Evolutionary conservation across 108 stramenopile species (phyloP).

Genomic region (Fragilaria crotonensis): DNA sequence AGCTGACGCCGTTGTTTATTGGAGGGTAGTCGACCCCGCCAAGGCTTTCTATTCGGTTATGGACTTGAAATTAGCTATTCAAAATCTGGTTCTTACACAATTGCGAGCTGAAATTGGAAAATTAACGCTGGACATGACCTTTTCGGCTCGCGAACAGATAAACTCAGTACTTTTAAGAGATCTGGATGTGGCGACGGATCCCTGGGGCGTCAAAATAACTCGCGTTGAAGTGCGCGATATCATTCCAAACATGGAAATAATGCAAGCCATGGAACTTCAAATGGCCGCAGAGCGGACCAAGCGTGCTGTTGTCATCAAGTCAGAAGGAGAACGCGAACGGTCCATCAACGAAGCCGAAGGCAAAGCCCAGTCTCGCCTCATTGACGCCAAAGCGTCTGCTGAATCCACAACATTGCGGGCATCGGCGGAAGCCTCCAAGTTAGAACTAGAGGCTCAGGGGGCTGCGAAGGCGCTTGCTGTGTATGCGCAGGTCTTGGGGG

Average conservation of each 20-base stretch:
- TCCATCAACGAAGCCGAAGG: constrained; percentile 32
- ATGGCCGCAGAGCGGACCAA: constrained; percentile 41
- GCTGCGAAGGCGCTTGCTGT: constrained; percentile 3
- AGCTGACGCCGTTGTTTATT: constrained; percentile 35
- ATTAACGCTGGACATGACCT: constrained; percentile 26
- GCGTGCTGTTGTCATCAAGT: constrained; percentile 24
- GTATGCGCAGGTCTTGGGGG: not conserved
- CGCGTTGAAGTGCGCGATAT: constrained; percentile 34
- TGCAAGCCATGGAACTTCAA: constrained; percentile 37
- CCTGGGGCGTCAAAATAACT: constrained; percentile 31
- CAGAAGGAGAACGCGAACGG: constrained; percentile 22
- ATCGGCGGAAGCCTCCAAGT: constrained; percentile 13
- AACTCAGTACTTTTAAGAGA: constrained; percentile 17
- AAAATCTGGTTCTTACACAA: constrained; percentile 28
- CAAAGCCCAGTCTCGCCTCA: constrained; percentile 14
- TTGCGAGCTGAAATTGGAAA: constrained; percentile 28
- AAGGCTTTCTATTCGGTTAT: constrained; percentile 22
- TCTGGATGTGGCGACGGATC: constrained; percentile 13
- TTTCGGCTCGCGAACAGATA: constrained; percentile 26
- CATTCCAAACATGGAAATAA: constrained; percentile 18
- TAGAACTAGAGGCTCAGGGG: constrained; percentile 5
- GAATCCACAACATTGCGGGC: constrained; percentile 19
- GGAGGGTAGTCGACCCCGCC: constrained; percentile 11
- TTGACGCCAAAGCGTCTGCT: constrained; percentile 26
- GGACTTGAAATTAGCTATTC: constrained; percentile 17